Evolutionary conservation across 768 basidiomycete species (phyloP), one percentile per base, ranked within the genome.

Genomic region (Lactifluus rugatus): DNA sequence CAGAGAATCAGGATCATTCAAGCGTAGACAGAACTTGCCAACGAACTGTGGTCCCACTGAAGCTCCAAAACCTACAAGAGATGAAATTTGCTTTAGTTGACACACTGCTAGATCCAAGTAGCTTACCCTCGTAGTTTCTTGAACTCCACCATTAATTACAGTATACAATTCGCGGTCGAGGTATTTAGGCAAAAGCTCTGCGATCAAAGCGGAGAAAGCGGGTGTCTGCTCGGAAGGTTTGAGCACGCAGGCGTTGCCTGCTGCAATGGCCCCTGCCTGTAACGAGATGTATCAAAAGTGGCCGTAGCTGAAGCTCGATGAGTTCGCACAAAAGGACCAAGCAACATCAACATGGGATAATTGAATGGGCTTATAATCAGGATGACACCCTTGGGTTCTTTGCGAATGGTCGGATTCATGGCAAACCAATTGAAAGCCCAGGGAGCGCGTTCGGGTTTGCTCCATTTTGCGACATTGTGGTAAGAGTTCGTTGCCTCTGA

Each of bases 301-400:
- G 11, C 19, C 16, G 17, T 23, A 5, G 16, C 36, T 21, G 25
- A 34, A 25, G 36, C 9, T 36, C 9, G 9, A 39, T 46, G 21
- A 13, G 0, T 16, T 32, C 78, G 21, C 58, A 85, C 85, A 62
- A 91, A 59, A 13, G 85, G 85, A 0, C 75, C 72, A 8, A 87
- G 37, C 0, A 77, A 68, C 52, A 86, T 69, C 74, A 76, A 83
- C 13, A 89, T 58, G 0, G 87, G 89, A 66, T 85, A 88, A 69
- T 89, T 89, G 77, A 87, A 89, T 0, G 87, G 84, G 32, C 74
- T 75, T 55, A 90, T 84, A 64, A 87, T 79, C 48, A 89, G 71
- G 0, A 85, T 78, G 25, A 82, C 77, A 2, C 88, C 88, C 68
- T 92, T 93, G 46, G 91, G 76, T 62, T 89, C 87, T 64, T 89